Percentiles rank a stretch among this genome's conserved stretches.
Evolutionary conservation across 2,329 filamentous ascomycete genomes (phyloP).

Genomic region (Hawksworthiomyces lignivorus): DNA sequence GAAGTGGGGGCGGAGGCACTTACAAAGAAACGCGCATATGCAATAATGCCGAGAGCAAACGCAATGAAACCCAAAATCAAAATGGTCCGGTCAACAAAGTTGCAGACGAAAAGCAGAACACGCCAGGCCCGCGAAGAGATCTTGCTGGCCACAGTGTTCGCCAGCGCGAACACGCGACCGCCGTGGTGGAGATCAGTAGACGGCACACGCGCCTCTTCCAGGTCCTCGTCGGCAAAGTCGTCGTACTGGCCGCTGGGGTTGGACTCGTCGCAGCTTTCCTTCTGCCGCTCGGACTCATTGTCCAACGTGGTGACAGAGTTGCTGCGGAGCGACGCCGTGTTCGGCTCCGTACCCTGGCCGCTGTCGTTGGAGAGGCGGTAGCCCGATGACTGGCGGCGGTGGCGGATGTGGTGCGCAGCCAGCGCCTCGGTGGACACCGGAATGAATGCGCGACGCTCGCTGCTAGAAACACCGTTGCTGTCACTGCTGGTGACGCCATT

Average conservation of each 20-base stretch:
- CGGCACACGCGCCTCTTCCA: conserved; percentile 30
- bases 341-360: conserved; percentile 65
- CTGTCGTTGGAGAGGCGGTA: conserved; percentile 63
- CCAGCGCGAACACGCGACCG: conserved; percentile 42
- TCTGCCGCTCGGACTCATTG: conserved; percentile 35
- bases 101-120: conserved; percentile 52
- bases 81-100: conserved; percentile 66
- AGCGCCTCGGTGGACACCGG: conserved; percentile 52
- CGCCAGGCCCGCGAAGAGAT: conserved; percentile 50
- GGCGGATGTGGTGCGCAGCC: conserved; percentile 35
- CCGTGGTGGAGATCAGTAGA: conserved; percentile 32
- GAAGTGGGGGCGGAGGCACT: conserved; percentile 34
- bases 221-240: conserved; percentile 30
- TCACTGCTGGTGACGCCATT: conserved; percentile 12
- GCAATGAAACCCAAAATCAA: conserved; percentile 70
- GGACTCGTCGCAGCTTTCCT: conserved; percentile 41
- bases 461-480: conserved; percentile 20
- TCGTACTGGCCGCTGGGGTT: conserved; percentile 29
- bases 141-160: conserved; percentile 45
- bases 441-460: conserved; percentile 53
- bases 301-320: conserved; percentile 54
- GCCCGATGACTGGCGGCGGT: conserved; percentile 9
- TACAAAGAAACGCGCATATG: conserved; percentile 80
- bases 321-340: conserved; percentile 59
- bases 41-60: conserved; percentile 63